A percentile compares a stretch with the other conserved stretches of the same genome.
These are phyloP conservation scores for Durio zibethinus DNA, from an alignment of 345 rosid genomes.

Conservation along the genomic window DNA sequence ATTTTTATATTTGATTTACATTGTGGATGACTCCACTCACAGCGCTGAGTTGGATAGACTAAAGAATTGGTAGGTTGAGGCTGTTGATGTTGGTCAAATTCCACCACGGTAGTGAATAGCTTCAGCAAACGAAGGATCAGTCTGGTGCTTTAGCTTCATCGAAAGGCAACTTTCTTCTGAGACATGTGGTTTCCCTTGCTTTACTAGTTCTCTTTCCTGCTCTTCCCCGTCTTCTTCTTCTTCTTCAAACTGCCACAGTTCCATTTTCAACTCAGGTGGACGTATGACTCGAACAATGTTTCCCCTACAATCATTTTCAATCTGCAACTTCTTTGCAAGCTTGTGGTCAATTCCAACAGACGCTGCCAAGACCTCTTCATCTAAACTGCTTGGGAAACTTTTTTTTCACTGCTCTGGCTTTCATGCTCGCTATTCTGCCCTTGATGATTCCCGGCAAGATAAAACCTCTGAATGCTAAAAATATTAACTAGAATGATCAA, in stretches of 20 bases:
- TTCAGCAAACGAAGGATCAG: no score
- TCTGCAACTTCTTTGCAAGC: constrained; percentile 43
- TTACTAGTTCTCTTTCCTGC: not conserved
- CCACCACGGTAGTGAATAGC: no score
- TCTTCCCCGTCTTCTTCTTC: constrained; percentile 45
- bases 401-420: constrained; percentile 33
- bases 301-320: constrained; percentile 43
- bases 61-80: no score
- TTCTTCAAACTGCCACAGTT: constrained; percentile 8
- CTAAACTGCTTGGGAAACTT: constrained; percentile 48
- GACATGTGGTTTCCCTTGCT: not conserved
- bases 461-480: constrained; percentile 33
- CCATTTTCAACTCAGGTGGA: constrained; percentile 25
- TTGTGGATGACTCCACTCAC: no score
- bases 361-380: constrained; percentile 41
- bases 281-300: constrained; percentile 39
- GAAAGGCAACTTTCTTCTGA: no score
- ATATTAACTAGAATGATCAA: not conserved
- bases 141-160: no score
- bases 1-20: no score
- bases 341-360: constrained; percentile 40
- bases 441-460: constrained; percentile 57
- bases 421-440: constrained; percentile 23
- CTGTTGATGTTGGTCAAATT: no score
- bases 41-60: no score